phyloP scores from a whole-genome alignment of 176 grass and related monocot species.

The Cymbopogon citratus region DNA sequence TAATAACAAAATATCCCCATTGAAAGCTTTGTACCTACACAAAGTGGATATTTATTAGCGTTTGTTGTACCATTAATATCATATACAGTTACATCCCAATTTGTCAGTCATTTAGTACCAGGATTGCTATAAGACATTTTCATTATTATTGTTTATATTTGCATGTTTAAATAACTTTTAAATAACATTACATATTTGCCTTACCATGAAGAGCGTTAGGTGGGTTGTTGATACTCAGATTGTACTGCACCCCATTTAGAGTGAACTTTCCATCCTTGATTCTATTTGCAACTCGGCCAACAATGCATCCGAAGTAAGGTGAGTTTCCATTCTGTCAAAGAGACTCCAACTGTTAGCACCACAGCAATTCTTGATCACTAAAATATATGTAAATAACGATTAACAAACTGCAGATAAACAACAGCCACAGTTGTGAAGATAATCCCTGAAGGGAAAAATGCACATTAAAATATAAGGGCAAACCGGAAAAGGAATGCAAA shows the following conservation, averaged over 20 bases:
- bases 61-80: not conserved
- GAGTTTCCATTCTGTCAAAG: conserved; percentile 59
- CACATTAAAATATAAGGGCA: not conserved
- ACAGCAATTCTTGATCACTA: not conserved
- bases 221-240: conserved; percentile 59
- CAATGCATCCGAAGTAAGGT: conserved; percentile 85
- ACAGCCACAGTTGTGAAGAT: not conserved
- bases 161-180: not conserved
- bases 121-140: not conserved
- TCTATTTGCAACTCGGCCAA: conserved; percentile 89
- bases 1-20: not conserved
- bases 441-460: not conserved
- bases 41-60: not conserved
- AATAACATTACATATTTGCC: not conserved
- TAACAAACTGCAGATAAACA: conserved; percentile 13
- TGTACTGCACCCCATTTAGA: conserved; percentile 59
- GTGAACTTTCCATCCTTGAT: conserved; percentile 76
- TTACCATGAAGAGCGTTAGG: conserved; percentile 90
- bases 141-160: not conserved
- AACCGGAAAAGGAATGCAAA: not conserved
- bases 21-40: not conserved
- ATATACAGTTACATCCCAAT: not conserved
- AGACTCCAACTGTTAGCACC: conserved; percentile 27
- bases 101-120: not conserved
- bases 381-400: not conserved